A percentile compares a stretch with the other conserved stretches of the same genome.
Evolutionary conservation across 164 flowering plant genomes (phyloP).

Genomic region (Vitis amurensis): DNA sequence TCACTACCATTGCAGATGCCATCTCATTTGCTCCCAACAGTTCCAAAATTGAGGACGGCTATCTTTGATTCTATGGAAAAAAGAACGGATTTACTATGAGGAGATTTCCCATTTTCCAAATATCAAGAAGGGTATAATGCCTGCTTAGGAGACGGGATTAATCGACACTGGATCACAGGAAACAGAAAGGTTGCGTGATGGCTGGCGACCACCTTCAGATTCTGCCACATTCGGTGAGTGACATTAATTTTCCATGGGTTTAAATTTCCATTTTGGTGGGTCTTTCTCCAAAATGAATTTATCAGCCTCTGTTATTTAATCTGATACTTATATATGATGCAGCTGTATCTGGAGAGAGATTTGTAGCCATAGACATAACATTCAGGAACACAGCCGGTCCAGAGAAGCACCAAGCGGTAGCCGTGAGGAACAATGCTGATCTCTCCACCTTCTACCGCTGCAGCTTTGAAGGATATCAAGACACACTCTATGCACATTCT

Average conservation of each 20-base stretch:
- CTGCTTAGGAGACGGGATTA: constrained; percentile 63
- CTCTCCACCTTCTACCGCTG: constrained; percentile 47
- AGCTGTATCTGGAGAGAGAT: constrained; percentile 48
- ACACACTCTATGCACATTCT: constrained; percentile 49
- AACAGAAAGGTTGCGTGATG: constrained; percentile 45
- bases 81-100: too few species aligned
- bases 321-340: constrained; percentile 19
- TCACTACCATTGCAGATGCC: constrained; percentile 45
- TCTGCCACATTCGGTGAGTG: constrained; percentile 53
- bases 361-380: constrained; percentile 42
- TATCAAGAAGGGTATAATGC: constrained; percentile 46
- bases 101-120: too few species aligned
- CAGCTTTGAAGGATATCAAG: constrained; percentile 56
- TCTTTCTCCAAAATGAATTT: too few species aligned
- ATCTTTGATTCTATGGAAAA: constrained; percentile 41
- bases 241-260: too few species aligned
- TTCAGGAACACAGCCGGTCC: constrained; percentile 55
- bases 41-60: constrained; percentile 34
- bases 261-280: too few species aligned
- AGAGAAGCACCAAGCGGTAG: constrained; percentile 52
- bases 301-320: too few species aligned
- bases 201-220: constrained; percentile 58
- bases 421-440: constrained; percentile 45
- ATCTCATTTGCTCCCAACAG: constrained; percentile 44
- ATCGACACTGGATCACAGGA: constrained; percentile 49